Conservation (phyloP, 805 yeast genomes). For the Wickerhamiella slavikovae region DNA sequence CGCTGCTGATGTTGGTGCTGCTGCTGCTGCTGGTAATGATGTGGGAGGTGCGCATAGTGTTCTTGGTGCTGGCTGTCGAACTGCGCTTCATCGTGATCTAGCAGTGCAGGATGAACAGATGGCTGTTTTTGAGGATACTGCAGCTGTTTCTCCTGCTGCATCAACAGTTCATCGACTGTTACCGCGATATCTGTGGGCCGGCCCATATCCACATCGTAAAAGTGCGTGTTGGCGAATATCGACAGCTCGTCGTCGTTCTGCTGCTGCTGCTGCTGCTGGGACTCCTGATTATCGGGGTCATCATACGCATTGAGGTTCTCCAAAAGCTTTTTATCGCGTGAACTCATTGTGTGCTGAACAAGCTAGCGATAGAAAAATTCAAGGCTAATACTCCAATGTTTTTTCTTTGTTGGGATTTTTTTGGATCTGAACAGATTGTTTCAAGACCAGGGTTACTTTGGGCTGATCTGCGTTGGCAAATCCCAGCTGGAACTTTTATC, state of each 20-base stretch:
- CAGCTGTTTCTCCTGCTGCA: slow-evolving; percentile 21
- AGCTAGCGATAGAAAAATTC: too few relatives aligned
- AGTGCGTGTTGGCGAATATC: slow-evolving; percentile 23
- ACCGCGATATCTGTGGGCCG: slow-evolving; percentile 22
- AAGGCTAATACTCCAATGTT: too few relatives aligned
- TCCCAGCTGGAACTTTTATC: too few relatives aligned
- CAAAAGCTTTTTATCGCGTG: slow-evolving; percentile 6
- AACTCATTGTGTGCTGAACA: too few relatives aligned
- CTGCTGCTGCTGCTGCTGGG: slow-evolving; percentile 3
- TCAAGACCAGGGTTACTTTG: too few relatives aligned
- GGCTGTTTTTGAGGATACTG: slow-evolving; percentile 15
- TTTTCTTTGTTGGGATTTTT: too few relatives aligned
- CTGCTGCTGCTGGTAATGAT: slow-evolving; percentile 4
- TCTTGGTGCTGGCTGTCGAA: slow-evolving; percentile 1
- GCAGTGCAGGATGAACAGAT: too few relatives aligned
- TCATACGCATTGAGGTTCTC: slow-evolving; percentile 8
- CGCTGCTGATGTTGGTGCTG: too few relatives aligned
- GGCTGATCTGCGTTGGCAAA: too few relatives aligned
- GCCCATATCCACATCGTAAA: slow-evolving; percentile 26
- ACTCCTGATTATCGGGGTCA: slow-evolving; percentile 1
- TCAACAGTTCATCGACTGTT: slow-evolving; percentile 20
- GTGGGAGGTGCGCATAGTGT: too few relatives aligned
- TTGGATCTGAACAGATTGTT: too few relatives aligned
- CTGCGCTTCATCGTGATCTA: neutral
- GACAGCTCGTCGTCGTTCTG: slow-evolving; percentile 19